These are phyloP conservation scores for Termitomyces sp. DNA, from an alignment of 768 basidiomycete genomes.

Conservation along the genomic window DNA sequence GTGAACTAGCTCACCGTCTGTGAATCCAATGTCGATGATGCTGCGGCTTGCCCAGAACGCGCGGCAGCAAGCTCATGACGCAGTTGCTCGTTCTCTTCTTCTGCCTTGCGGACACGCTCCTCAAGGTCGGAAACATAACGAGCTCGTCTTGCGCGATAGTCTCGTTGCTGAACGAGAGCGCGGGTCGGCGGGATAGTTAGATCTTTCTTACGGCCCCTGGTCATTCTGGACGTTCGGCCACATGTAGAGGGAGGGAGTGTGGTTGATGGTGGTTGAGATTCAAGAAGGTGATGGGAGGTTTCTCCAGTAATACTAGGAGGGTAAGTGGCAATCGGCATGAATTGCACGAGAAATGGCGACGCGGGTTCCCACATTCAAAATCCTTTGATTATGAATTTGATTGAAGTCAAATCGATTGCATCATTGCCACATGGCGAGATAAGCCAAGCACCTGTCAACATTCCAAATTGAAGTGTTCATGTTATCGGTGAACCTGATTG, in stretches of 20 bases:
- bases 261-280: conserved; percentile 11
- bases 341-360: conserved; percentile 33
- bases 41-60: conserved; percentile 33
- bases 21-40: conserved; percentile 22
- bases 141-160: conserved; percentile 61
- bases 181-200: conserved; percentile 56
- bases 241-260: conserved; percentile 11
- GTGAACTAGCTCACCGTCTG: conserved; percentile 27
- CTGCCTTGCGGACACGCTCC: conserved; percentile 46
- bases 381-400: conserved; percentile 23
- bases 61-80: conserved; percentile 44
- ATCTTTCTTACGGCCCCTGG: conserved; percentile 65
- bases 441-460: conserved; percentile 10
- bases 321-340: conserved; percentile 26
- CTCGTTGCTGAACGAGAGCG: conserved; percentile 58
- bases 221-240: conserved; percentile 34
- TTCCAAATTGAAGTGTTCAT: background rate
- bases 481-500: conserved; percentile 8
- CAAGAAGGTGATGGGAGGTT: conserved; percentile 8
- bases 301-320: conserved; percentile 4
- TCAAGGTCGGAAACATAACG: conserved; percentile 55
- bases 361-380: conserved; percentile 16
- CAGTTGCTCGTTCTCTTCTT: conserved; percentile 52
- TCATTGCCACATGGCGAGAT: conserved; percentile 13
- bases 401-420: conserved; percentile 19